Percentiles rank a stretch among this genome's conserved stretches.
phyloP scores from a whole-genome alignment of 2,329 filamentous ascomycete genomes.

The Nectriaceae sp. region DNA sequence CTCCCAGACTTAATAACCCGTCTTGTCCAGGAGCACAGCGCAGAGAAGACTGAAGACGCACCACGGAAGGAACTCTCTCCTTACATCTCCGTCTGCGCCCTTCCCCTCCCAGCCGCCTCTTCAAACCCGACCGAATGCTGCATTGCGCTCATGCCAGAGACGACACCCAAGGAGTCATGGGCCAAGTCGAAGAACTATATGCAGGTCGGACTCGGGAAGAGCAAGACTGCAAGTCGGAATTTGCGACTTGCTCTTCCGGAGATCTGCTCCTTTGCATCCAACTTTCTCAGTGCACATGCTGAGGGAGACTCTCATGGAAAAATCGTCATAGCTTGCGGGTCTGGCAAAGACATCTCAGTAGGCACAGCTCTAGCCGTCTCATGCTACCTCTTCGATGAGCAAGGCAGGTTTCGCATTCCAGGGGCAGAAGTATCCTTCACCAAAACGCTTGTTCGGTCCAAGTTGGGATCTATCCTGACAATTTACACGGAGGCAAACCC shows the following conservation, averaged over 20 bases:
- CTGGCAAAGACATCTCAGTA: constrained; percentile 78
- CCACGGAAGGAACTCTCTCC: constrained; percentile 35
- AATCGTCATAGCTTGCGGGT: constrained; percentile 69
- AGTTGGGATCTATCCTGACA: constrained; percentile 81
- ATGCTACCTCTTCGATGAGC: constrained; percentile 70
- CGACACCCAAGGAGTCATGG: constrained; percentile 48
- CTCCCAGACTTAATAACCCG: constrained; percentile 50
- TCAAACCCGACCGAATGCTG: constrained; percentile 33
- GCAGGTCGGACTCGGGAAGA: constrained; percentile 66
- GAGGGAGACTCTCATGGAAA: constrained; percentile 9
- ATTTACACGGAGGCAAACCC: constrained; percentile 80
- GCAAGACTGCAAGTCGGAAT: constrained; percentile 80
- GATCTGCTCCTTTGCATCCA: constrained; percentile 58
- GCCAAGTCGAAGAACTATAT: constrained; percentile 41
- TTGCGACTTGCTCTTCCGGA: constrained; percentile 70
- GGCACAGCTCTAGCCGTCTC: constrained; percentile 75
- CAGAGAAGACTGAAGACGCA: constrained; percentile 10
- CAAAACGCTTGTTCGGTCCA: constrained; percentile 76
- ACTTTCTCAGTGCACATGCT: constrained; percentile 32
- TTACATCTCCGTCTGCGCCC: constrained; percentile 38
- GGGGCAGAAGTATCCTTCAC: constrained; percentile 47
- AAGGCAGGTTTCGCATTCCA: constrained; percentile 48
- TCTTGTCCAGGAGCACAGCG: constrained; percentile 40
- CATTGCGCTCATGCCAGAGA: constrained; percentile 45
- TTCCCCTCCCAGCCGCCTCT: constrained; percentile 27